Evolutionary conservation across 1,284 basidiomycete genomes (phyloP), one percentile per base, ranked within the genome.

Genomic region (Sporisorium reilianum): DNA sequence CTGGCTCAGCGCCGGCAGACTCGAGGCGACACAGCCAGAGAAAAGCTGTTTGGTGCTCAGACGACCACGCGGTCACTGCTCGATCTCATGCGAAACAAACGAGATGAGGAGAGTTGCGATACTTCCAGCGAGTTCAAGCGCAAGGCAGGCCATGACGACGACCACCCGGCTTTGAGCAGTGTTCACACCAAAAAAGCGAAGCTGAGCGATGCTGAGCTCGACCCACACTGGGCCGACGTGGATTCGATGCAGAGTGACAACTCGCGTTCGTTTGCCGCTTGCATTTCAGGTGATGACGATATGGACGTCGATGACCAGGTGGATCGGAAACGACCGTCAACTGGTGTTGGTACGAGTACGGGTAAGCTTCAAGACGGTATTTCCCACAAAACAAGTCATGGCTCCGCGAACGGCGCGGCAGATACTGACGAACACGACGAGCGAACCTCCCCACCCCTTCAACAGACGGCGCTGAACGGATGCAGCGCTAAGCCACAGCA

Each of bases 51-150:
- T 26, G 64, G 51, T 2, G 69, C 69, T n/a, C 40, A 58, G 26
- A 59, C 59, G 7, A 52, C 69, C 12, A 46, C 44, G 22, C 59
- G 69, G 5, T 72, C 69, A 1, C 48, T 72, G 22, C 63, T 66
- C 10, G 69, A 72, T 56, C 64, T 72, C 28, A 32, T 65, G n/a
- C 28, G 25, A 9, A 34, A 20, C 23, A 34, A 41, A 7, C 25
- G 42, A 38, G 23, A 28, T 16, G 38, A 45, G n/a, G 32, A 22
- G 1, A 44, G 14, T 22, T 8, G 46, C 23, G 52, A 50, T 2
- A 36, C 7, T 26, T 53, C 36, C 22, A 28, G 11, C 32, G 36
- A 63, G 18, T 22, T 36, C n/a, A 70, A 70, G 45, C 67, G 67
- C 30, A 70, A 70, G 25, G 50, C 61, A 38, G 36, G 18, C 5